Evolutionary conservation across 2,329 filamentous ascomycete genomes (phyloP).

Genomic region (Stemphylium lycopersici): DNA sequence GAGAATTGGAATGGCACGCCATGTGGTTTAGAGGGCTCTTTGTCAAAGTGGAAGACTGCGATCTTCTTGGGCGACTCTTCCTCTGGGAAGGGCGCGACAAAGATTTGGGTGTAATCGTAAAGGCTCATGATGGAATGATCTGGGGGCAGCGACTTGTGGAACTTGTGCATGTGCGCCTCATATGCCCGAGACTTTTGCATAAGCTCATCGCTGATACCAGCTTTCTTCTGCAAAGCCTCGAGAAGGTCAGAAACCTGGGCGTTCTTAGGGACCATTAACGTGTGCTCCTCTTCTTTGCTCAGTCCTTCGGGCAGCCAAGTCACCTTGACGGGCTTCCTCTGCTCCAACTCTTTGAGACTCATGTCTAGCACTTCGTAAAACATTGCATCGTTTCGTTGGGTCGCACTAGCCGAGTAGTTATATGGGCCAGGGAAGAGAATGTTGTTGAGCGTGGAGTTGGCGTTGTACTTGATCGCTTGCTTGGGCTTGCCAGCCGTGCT

Average conservation of each 20-base stretch:
- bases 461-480: constrained; percentile 74
- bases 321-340: constrained; percentile 84
- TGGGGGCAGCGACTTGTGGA: constrained; percentile 76
- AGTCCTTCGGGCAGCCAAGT: constrained; percentile 89
- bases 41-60: constrained; percentile 89
- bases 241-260: constrained; percentile 81
- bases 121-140: constrained; percentile 79
- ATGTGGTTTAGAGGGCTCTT: constrained; percentile 81
- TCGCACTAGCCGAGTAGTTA: constrained; percentile 70
- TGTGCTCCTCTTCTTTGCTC: constrained; percentile 83
- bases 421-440: constrained; percentile 77
- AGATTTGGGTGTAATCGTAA: constrained; percentile 83
- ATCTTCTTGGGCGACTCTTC: constrained; percentile 72
- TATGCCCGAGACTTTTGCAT: constrained; percentile 77
- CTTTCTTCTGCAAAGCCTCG: constrained; percentile 77
- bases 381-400: constrained; percentile 76
- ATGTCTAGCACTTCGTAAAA: constrained; percentile 96
- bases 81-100: constrained; percentile 80
- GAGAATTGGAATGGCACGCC: constrained; percentile 92
- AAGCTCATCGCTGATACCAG: constrained; percentile 76
- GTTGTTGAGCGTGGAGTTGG: constrained; percentile 71
- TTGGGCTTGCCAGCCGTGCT: constrained; percentile 82
- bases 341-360: constrained; percentile 89
- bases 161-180: constrained; percentile 81
- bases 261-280: constrained; percentile 86